phyloP scores from a whole-genome alignment of 352 stramenopile genomes.

The Globisporangium heterothallicum region DNA sequence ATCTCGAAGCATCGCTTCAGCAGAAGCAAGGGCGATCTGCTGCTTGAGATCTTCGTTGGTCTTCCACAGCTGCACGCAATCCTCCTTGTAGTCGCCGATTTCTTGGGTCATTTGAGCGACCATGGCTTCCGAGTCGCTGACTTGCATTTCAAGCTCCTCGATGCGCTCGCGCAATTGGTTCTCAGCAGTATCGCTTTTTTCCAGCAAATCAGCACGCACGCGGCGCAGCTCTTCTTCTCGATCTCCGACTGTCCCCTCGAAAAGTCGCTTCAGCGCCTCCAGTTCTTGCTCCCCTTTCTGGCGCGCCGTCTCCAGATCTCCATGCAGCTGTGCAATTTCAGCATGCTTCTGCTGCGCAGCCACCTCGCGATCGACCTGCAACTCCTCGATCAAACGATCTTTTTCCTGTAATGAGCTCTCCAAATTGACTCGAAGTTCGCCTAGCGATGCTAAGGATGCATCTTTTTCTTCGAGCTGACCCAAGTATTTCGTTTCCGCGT shows the following conservation, averaged over 20 bases:
- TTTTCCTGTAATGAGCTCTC: conserved; percentile 30
- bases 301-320: conserved; percentile 4
- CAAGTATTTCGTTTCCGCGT: conserved; percentile 21
- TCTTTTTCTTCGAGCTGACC: conserved; percentile 36
- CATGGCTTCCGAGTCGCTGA: conserved; percentile 18
- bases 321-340: conserved; percentile 19
- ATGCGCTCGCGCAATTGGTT: conserved; percentile 24
- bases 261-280: conserved; percentile 11
- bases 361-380: conserved; percentile 21
- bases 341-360: conserved; percentile 27
- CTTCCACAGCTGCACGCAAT: conserved; percentile 76
- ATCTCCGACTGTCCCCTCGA: conserved; percentile 11
- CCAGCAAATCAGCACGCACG: conserved; percentile 16
- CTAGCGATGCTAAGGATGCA: conserved; percentile 10
- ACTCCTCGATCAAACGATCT: conserved; percentile 23
- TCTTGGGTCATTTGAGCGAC: conserved; percentile 37
- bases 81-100: conserved; percentile 73
- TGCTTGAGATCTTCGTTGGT: conserved; percentile 77
- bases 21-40: conserved; percentile 50
- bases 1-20: conserved; percentile 53
- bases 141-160: conserved; percentile 30
- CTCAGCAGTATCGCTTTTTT: conserved; percentile 17
- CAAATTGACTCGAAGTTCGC: conserved; percentile 17
- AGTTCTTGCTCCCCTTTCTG: conserved; percentile 14
- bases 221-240: conserved; percentile 25